Percentiles rank a stretch among this genome's conserved stretches.
phyloP scores from a whole-genome alignment of 305 asterid species.

The Ruellia speciosa region DNA sequence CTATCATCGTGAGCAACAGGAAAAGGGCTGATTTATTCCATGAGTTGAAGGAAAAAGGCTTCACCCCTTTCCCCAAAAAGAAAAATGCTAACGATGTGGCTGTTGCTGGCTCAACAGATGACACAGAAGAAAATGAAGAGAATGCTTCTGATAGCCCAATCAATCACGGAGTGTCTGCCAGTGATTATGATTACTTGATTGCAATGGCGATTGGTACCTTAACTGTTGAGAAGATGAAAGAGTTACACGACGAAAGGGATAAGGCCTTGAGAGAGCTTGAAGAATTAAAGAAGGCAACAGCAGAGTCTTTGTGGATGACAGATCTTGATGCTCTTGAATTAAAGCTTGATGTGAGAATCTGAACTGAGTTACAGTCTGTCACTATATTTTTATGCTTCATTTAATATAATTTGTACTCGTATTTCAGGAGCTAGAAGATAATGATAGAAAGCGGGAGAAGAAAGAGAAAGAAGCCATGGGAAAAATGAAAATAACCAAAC shows the following conservation, averaged over 20 bases:
- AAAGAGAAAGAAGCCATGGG: conserved; percentile 36
- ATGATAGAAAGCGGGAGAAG: conserved; percentile 38
- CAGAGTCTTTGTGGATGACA: conserved; percentile 55
- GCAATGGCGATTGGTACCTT: conserved; percentile 77
- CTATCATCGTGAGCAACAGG: conserved; percentile 78
- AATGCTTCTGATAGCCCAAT: conserved; percentile 26
- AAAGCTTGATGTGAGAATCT: conserved; percentile 57
- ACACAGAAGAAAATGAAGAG: conserved; percentile 61
- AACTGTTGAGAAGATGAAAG: conserved; percentile 72
- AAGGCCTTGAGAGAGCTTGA: conserved; percentile 52
- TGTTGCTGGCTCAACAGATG: conserved; percentile 59
- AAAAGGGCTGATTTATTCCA: conserved; percentile 67
- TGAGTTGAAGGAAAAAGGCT: conserved; percentile 80
- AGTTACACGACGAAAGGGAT: conserved; percentile 62
- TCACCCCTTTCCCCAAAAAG: conserved; percentile 81
- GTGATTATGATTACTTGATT: conserved; percentile 89
- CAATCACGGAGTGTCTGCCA: conserved; percentile 41
- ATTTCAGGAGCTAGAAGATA: conserved; percentile 49
- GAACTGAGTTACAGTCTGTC: not conserved
- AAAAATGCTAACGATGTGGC: conserved; percentile 39
- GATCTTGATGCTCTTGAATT: conserved; percentile 74
- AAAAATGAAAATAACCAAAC: conserved; percentile 29
- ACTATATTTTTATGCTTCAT: not conserved
- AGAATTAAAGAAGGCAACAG: conserved; percentile 57
- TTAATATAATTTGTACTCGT: conserved; percentile 9